A percentile compares a stretch with the other conserved stretches of the same genome.
phyloP scores from a whole-genome alignment of 345 rosid genomes.

The Populus pruinosa region DNA sequence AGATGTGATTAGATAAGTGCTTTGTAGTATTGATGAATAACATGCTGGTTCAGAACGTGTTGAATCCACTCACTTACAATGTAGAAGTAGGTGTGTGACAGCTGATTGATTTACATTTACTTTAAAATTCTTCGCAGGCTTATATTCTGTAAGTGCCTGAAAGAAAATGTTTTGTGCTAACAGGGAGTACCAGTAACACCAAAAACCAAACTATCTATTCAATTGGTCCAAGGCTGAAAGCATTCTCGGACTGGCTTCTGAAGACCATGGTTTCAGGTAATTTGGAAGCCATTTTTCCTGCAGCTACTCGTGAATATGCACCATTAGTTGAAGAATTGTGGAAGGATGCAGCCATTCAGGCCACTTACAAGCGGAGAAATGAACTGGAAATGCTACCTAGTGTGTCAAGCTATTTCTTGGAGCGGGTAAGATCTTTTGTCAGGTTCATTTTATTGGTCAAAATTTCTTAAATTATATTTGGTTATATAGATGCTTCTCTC shows the following conservation, averaged over 20 bases:
- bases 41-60: neutral
- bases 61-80: neutral
- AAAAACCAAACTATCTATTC: constrained; percentile 48
- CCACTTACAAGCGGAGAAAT: constrained; percentile 68
- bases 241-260: constrained; percentile 92
- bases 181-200: constrained; percentile 41
- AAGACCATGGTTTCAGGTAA: constrained; percentile 90
- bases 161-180: constrained; percentile 12
- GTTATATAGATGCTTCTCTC: constrained; percentile 1
- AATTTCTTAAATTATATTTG: neutral
- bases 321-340: constrained; percentile 91
- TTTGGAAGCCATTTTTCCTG: constrained; percentile 82
- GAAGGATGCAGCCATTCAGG: constrained; percentile 80
- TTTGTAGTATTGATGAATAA: neutral
- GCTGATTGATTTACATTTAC: neutral
- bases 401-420: constrained; percentile 82
- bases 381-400: constrained; percentile 82
- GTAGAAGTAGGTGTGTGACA: neutral
- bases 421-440: constrained; percentile 57
- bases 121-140: neutral
- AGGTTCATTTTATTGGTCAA: constrained; percentile 5
- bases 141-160: constrained; percentile 4
- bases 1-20: neutral
- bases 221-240: constrained; percentile 76
- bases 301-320: constrained; percentile 95